Evolutionary conservation across 2,329 filamentous ascomycete species (phyloP).

Genomic region (Alternaria alternata): DNA sequence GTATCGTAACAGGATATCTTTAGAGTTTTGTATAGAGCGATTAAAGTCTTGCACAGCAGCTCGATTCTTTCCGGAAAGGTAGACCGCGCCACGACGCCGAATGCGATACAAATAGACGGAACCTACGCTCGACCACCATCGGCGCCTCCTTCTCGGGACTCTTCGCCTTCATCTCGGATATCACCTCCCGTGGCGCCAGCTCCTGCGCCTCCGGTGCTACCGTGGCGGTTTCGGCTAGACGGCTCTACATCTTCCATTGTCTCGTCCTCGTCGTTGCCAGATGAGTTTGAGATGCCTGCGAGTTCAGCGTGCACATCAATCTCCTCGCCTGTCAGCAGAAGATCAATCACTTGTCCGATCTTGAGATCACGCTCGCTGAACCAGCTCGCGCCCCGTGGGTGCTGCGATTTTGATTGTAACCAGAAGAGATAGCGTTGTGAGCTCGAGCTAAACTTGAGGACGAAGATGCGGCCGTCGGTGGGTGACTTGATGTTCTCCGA

Average conservation of each 20-base stretch:
- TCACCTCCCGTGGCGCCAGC: conserved; percentile 90
- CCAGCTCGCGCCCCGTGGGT: conserved; percentile 71
- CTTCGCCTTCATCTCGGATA: conserved; percentile 86
- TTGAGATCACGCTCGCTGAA: conserved; percentile 87
- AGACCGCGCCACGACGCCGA: conserved; percentile 48
- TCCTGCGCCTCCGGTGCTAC: conserved; percentile 78
- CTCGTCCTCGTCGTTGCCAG: conserved; percentile 68
- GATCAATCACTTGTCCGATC: conserved; percentile 86
- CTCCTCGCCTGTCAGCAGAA: conserved; percentile 86
- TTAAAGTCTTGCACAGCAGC: conserved; percentile 30
- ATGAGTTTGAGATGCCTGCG: conserved; percentile 62
- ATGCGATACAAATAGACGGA: conserved; percentile 45
- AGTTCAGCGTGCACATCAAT: conserved; percentile 80
- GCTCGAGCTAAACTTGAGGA: conserved; percentile 91
- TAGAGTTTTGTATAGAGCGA: conserved; percentile 24
- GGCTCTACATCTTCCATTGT: conserved; percentile 66
- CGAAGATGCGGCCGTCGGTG: conserved; percentile 87
- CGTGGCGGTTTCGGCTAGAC: conserved; percentile 42
- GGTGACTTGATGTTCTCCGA: conserved; percentile 68
- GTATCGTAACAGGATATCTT: conserved; percentile 32
- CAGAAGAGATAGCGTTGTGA: conserved; percentile 94
- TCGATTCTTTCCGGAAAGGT: conserved; percentile 32
- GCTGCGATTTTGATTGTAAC: conserved; percentile 91
- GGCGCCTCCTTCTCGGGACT: conserved; percentile 88
- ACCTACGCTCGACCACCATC: conserved; percentile 99